These are phyloP conservation scores for Aspergillus hortae DNA, from an alignment of 2,329 filamentous ascomycete genomes.

Conservation along the genomic window DNA sequence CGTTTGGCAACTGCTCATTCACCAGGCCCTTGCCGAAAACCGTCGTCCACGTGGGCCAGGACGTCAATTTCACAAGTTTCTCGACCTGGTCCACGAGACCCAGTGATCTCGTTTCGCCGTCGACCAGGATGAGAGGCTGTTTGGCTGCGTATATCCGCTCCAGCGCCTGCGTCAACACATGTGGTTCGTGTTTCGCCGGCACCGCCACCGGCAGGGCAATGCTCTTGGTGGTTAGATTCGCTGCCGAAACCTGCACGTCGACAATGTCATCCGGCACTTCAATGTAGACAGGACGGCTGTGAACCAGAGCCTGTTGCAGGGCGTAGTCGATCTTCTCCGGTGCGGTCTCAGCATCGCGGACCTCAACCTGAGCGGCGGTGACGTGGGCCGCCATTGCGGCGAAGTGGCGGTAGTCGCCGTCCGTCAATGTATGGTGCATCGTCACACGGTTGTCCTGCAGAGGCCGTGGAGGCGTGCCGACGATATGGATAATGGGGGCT, in stretches of 20 bases:
- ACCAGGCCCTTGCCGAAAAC: conserved; percentile 51
- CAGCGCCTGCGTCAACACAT: conserved; percentile 33
- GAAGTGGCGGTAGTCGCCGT: conserved; percentile 15
- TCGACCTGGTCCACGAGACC: conserved; percentile 43
- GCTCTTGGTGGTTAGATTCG: conserved; percentile 14
- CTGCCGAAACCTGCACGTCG: conserved; percentile 19
- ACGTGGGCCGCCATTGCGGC: conserved; percentile 13
- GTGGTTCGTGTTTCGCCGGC: conserved; percentile 5
- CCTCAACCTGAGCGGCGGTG: conserved; percentile 11
- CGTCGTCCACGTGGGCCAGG: conserved; percentile 48
- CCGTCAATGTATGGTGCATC: conserved; percentile 63
- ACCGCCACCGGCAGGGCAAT: conserved; percentile 12
- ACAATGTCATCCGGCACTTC: conserved; percentile 56
- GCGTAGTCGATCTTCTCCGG: conserved; percentile 51
- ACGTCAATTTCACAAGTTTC: conserved; percentile 41
- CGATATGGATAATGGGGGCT: conserved; percentile 63
- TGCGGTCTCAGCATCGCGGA: conserved; percentile 42
- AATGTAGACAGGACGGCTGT: conserved; percentile 55
- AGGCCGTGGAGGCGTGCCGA: conserved; percentile 49
- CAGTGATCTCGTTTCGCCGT: conserved; percentile 47
- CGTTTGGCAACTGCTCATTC: conserved; percentile 47
- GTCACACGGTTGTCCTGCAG: conserved; percentile 43
- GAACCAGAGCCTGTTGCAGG: conserved; percentile 49
- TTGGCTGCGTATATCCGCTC: conserved; percentile 44
- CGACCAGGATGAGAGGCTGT: conserved; percentile 51